Percentiles rank a stretch among this genome's conserved stretches.
Conservation (phyloP, 2,329 filamentous ascomycete genomes). For the Aureobasidium sp. region DNA sequence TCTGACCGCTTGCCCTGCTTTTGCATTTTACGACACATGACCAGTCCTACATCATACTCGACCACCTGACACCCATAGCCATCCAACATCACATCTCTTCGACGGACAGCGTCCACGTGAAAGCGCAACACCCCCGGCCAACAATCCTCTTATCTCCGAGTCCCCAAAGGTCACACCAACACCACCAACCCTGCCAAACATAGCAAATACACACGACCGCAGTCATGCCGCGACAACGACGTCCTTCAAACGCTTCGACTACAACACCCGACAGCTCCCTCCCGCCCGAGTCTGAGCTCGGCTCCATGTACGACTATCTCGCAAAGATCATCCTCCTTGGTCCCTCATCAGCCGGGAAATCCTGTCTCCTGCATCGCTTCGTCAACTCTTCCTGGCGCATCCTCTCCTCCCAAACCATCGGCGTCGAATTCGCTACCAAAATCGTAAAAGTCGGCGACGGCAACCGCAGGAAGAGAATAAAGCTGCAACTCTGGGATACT, state of each 20-base stretch:
- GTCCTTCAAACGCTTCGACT: slow-evolving; percentile 34
- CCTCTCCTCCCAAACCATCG: slow-evolving; percentile 93
- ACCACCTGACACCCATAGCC: neutral
- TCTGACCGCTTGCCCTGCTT: neutral
- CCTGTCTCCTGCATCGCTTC: slow-evolving; percentile 89
- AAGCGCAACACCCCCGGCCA: neutral
- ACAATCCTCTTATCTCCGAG: neutral
- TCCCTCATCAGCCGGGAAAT: slow-evolving; percentile 91
- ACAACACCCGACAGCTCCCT: slow-evolving; percentile 30
- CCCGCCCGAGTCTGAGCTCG: slow-evolving; percentile 63
- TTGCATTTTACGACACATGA: neutral
- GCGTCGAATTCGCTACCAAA: slow-evolving; percentile 93
- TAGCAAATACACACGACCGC: neutral
- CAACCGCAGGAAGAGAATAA: slow-evolving; percentile 75
- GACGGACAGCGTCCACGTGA: neutral
- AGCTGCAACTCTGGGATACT: slow-evolving; percentile 94
- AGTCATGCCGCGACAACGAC: slow-evolving; percentile 36
- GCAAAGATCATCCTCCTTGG: slow-evolving; percentile 94
- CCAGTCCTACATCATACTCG: neutral
- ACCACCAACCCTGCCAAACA: neutral
- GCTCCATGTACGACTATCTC: slow-evolving; percentile 97
- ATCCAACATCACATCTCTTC: too few species aligned
- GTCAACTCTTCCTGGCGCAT: slow-evolving; percentile 89
- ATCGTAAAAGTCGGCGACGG: slow-evolving; percentile 89
- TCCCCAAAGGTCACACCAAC: neutral